phyloP scores from a whole-genome alignment of 2,329 filamentous ascomycete genomes.

The Ciborinia camelliae region DNA sequence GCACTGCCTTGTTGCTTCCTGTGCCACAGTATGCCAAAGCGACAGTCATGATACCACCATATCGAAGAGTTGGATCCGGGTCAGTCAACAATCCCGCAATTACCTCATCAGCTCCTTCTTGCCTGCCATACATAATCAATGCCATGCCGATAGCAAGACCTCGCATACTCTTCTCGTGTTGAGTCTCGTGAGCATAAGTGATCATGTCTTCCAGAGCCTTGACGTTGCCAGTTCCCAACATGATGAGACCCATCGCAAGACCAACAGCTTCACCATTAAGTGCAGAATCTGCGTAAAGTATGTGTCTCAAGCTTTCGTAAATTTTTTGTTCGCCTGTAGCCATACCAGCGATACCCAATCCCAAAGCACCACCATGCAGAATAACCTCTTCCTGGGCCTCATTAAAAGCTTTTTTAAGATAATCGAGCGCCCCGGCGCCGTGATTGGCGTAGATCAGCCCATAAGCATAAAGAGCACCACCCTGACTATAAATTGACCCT shows the following conservation, averaged over 20 bases:
- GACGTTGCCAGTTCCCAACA: slow-evolving; percentile 96
- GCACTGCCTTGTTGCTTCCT: slow-evolving; percentile 96
- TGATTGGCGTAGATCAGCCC: slow-evolving; percentile 97
- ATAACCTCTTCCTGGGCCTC: slow-evolving; percentile 85
- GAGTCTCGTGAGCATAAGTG: slow-evolving; percentile 93
- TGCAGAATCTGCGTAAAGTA: slow-evolving; percentile 90
- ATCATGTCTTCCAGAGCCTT: slow-evolving; percentile 96
- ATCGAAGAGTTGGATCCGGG: slow-evolving; percentile 87
- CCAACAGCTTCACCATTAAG: slow-evolving; percentile 97
- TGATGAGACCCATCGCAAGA: slow-evolving; percentile 93
- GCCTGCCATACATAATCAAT: slow-evolving; percentile 94
- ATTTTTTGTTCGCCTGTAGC: slow-evolving; percentile 87
- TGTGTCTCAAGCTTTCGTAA: slow-evolving; percentile 84
- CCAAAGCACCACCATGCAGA: slow-evolving; percentile 92
- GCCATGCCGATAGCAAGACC: slow-evolving; percentile 96
- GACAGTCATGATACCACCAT: slow-evolving; percentile 98
- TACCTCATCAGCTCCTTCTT: slow-evolving; percentile 90
- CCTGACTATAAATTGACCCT: slow-evolving; percentile 92
- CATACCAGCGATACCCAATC: slow-evolving; percentile 96
- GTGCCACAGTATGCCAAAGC: slow-evolving; percentile 96
- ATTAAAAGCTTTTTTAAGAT: slow-evolving; percentile 71
- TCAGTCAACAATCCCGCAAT: slow-evolving; percentile 92
- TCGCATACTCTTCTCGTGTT: slow-evolving; percentile 97
- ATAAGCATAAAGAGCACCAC: slow-evolving; percentile 91
- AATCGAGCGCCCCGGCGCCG: slow-evolving; percentile 82